These are phyloP conservation scores for Cylindrotheca closterium DNA, from an alignment of 108 stramenopile species.

Conservation along the genomic window DNA sequence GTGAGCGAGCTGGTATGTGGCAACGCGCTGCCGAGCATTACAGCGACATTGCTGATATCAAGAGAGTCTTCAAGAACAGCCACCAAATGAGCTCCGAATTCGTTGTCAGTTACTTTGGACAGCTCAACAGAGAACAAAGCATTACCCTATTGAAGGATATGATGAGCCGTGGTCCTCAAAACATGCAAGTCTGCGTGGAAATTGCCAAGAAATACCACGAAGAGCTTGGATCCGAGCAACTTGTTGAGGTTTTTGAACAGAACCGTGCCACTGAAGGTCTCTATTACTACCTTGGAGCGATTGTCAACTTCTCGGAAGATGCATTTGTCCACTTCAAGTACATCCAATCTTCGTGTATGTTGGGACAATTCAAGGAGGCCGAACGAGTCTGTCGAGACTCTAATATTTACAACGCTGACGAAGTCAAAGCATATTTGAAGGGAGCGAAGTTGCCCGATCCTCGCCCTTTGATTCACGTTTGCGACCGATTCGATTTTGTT, in stretches of 20 bases:
- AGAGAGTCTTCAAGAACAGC: constrained; percentile 95
- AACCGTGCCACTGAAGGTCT: constrained; percentile 96
- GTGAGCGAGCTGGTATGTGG: constrained; percentile 97
- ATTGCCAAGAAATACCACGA: constrained; percentile 98
- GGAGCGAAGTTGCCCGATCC: constrained; percentile 99
- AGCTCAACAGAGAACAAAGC: constrained; percentile 91
- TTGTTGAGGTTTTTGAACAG: constrained; percentile 95
- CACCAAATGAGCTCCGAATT: constrained; percentile 97
- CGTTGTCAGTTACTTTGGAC: constrained; percentile 96
- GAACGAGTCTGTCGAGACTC: constrained; percentile 99
- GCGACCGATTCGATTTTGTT: constrained; percentile 97
- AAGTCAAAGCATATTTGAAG: constrained; percentile 98
- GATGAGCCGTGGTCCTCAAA: constrained; percentile 90
- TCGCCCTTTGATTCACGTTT: constrained; percentile 99
- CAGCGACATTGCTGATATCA: constrained; percentile 98
- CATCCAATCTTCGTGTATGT: constrained; percentile 93
- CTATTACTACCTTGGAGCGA: constrained; percentile 95
- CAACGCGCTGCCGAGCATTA: constrained; percentile 99
- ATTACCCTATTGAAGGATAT: constrained; percentile 95
- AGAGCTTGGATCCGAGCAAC: constrained; percentile 92
- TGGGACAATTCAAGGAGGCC: constrained; percentile 96
- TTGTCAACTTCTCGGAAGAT: constrained; percentile 97
- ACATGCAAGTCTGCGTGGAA: constrained; percentile 96
- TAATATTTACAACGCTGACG: constrained; percentile 96
- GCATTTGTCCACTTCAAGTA: constrained; percentile 99